Evolutionary conservation across 352 stramenopile species (phyloP).

Genomic region (Phytophthora citricola): DNA sequence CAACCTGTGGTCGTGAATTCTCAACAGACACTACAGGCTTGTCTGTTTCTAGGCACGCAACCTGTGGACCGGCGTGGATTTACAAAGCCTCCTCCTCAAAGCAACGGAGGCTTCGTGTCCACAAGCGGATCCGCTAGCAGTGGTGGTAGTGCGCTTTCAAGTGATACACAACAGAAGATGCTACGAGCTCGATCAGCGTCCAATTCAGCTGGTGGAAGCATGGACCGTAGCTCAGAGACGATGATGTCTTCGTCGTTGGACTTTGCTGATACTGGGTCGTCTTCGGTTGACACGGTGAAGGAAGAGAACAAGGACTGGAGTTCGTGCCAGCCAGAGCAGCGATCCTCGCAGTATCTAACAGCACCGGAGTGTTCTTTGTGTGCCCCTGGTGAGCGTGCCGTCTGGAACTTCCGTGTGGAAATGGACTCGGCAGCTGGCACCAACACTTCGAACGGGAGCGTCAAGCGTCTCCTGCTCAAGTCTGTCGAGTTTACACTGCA

Average conservation of each 20-base stretch:
- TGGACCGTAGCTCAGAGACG: conserved; percentile 79
- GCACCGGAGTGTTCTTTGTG: conserved; percentile 81
- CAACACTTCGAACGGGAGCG: conserved; percentile 49
- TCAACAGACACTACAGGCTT: conserved; percentile 87
- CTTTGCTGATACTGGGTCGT: conserved; percentile 71
- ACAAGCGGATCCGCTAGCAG: conserved; percentile 37
- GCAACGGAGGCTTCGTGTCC: conserved; percentile 88
- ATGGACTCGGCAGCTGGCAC: conserved; percentile 66
- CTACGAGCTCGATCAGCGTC: conserved; percentile 64
- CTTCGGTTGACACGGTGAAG: conserved; percentile 58
- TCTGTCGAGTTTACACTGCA: conserved; percentile 91
- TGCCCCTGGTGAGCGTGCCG: conserved; percentile 77
- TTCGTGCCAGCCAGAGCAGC: conserved; percentile 85
- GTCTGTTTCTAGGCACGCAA: conserved; percentile 86
- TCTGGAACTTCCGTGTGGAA: conserved; percentile 92
- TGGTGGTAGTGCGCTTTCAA: conserved; percentile 48
- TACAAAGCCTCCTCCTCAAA: conserved; percentile 87
- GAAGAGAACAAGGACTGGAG: conserved; percentile 93
- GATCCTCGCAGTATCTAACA: conserved; percentile 67
- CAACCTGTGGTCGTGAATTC: conserved; percentile 89
- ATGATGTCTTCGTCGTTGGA: conserved; percentile 50
- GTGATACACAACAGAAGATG: conserved; percentile 68
- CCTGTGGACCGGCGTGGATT: conserved; percentile 86
- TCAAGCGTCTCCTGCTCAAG: conserved; percentile 87
- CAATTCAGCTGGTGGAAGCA: conserved; percentile 44